Evolutionary conservation across 495 filamentous ascomycete genomes (phyloP).

Genomic region (Penicillium lividum): DNA sequence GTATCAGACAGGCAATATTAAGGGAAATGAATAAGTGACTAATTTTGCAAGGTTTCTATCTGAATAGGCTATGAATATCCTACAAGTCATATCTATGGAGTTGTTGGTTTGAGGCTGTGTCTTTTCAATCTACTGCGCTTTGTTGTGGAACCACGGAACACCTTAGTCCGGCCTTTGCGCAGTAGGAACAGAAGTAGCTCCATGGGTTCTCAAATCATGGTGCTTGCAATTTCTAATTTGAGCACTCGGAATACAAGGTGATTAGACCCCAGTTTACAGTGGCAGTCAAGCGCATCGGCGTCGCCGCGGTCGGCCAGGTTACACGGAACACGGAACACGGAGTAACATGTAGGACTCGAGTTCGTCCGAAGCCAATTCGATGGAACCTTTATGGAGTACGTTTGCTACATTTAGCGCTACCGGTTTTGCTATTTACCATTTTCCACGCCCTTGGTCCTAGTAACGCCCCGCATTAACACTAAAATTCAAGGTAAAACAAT

Average conservation of each 20-base stretch:
- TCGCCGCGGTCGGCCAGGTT: slow-evolving; percentile 5
- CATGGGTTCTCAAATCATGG: neutral
- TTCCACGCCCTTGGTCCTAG: neutral
- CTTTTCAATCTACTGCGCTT: neutral
- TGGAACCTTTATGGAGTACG: neutral
- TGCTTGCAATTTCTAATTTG: neutral
- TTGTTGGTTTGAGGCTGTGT: neutral
- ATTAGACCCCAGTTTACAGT: neutral
- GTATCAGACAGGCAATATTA: too few species aligned
- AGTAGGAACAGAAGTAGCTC: neutral
- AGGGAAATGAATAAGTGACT: too few species aligned
- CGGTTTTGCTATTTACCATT: neutral
- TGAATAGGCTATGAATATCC: neutral
- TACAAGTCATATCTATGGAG: neutral
- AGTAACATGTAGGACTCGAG: neutral
- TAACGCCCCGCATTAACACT: neutral
- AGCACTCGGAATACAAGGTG: neutral
- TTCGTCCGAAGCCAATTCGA: neutral
- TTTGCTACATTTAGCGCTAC: neutral
- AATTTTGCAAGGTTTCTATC: too few species aligned
- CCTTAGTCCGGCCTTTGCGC: neutral
- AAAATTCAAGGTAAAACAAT: slow-evolving; percentile 15
- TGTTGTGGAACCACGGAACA: neutral
- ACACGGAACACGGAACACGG: slow-evolving; percentile 5
- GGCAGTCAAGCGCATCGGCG: slow-evolving; percentile 5